Conservation (phyloP, 1,284 basidiomycete genomes). For the Rhodotorula sp. region DNA sequence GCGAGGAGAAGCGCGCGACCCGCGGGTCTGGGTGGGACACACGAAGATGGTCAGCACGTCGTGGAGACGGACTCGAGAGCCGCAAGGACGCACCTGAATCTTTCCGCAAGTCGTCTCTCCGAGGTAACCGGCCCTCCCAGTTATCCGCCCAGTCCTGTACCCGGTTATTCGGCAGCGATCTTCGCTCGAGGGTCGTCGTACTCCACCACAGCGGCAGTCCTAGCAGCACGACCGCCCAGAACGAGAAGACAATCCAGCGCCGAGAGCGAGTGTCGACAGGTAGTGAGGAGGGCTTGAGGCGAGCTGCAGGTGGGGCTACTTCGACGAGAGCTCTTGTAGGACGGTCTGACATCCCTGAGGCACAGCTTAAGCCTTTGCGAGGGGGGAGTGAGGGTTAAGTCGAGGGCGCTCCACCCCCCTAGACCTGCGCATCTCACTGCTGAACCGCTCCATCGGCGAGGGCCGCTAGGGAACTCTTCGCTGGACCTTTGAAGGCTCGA, state of each 20-base stretch:
- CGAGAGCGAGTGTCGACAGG: slow-evolving; percentile 8
- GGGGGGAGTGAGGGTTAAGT: neutral
- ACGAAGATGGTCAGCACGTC: neutral
- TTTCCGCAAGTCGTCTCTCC: neutral
- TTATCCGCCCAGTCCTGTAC: slow-evolving; percentile 57
- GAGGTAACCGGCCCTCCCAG: slow-evolving; percentile 3
- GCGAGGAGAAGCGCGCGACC: slow-evolving; percentile 69
- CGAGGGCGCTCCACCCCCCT: neutral
- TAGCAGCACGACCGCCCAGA: slow-evolving; percentile 69
- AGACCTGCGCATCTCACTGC: neutral
- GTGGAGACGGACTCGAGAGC: neutral
- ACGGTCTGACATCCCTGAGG: neutral
- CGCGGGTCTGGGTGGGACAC: slow-evolving; percentile 39
- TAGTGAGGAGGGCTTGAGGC: neutral
- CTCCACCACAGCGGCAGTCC: slow-evolving; percentile 84
- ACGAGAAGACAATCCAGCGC: slow-evolving; percentile 62
- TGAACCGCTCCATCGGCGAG: neutral
- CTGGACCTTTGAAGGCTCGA: too few species aligned
- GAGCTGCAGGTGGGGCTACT: neutral
- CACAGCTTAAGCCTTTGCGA: neutral
- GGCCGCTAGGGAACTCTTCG: neutral
- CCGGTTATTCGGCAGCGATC: slow-evolving; percentile 65
- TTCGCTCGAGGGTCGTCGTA: slow-evolving; percentile 78
- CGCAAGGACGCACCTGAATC: neutral
- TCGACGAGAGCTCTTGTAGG: neutral